Base-by-base conservation (phyloP, 306 rosid species). In the Trichosanthes cucumerina region DNA sequence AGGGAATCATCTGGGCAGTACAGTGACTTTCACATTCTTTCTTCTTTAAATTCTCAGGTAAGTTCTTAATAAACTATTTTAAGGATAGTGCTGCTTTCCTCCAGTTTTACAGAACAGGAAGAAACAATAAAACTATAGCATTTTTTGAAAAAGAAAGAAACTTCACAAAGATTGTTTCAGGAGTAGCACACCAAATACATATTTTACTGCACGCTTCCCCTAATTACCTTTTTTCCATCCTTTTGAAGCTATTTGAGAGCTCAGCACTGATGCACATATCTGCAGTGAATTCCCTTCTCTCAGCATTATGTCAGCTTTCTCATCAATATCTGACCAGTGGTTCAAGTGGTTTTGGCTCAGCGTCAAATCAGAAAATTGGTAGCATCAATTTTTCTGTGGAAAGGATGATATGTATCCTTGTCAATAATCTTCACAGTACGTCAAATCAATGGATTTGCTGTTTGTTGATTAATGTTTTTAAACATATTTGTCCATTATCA, bases 1-100 rank as follows among this genome's bases (percentile, higher is more conserved):
- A 89, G 90, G 86, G 96, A 94, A 84, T 87, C 86, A 78, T 90
- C 98, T 82, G 78, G 92, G 39, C 98, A 90, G 56, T 94, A 80
- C 91, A 92, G 96, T 33, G 98, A 94, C 92, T 89, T 94, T 85
- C 88, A 88, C 85, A 91, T 94, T 87, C 97, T 94, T 76, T 94
- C 97, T 76, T 94, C 98, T 75, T 88, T 94, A 86, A 94, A 94
- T 83, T 92, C 96, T 87, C 98, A 94, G 92, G 98, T 94, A 83
- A 84, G 23, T 69, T n/a, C 18, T 59, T 71, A 50, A 64, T 71
- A 44, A 70, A 69, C 52, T 53, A 56, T 28, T 63, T 58, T 24
- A 53, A 80, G 71, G 68, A 43, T 62, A 78, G 10, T 71, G 57
- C 76, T 44, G 76, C 56, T 71, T 2, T 46, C 9, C 58, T 24